Percentiles rank a stretch among this genome's conserved stretches.
Evolutionary conservation across 495 filamentous ascomycete genomes (phyloP).

Genomic region (Tuber indicum): DNA sequence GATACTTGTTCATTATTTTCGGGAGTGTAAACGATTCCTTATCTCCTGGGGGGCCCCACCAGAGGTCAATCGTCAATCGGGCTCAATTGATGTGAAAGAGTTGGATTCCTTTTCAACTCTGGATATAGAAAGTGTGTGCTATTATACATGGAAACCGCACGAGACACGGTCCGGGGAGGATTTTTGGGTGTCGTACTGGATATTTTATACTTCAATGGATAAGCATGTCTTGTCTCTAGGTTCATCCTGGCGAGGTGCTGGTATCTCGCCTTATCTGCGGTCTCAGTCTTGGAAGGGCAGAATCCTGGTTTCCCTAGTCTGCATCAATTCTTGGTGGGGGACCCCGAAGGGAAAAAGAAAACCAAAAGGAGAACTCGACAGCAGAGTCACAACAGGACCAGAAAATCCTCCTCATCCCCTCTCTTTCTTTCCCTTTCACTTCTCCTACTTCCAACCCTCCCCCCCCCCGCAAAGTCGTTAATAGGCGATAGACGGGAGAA

Average conservation of each 20-base stretch:
- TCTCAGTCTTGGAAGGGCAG: not conserved
- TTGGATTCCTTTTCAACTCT: not conserved
- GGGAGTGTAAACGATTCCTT: not conserved
- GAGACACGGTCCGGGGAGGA: not conserved
- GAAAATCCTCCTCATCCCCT: not conserved
- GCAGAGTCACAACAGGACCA: constrained; percentile 3
- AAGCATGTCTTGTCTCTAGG: not conserved
- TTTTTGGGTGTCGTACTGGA: not conserved
- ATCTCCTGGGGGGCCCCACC: not conserved
- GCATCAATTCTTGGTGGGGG: not conserved
- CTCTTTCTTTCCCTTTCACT: constrained; percentile 17
- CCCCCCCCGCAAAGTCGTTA: not conserved
- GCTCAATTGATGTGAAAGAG: not conserved
- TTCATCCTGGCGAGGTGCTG: not conserved
- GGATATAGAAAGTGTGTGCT: not conserved
- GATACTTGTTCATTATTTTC: not conserved
- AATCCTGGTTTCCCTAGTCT: not conserved
- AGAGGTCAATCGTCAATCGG: not conserved
- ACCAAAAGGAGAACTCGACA: not conserved
- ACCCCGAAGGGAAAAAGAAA: not conserved
- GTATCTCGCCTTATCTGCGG: not conserved
- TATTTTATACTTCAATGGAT: not conserved
- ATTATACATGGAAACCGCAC: not conserved
- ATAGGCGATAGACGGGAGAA: not conserved
- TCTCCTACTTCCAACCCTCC: constrained; percentile 9